Evolutionary conservation across 352 stramenopile species (phyloP), one percentile per base, ranked within the genome.

Genomic region (Phytophthora kernoviae): DNA sequence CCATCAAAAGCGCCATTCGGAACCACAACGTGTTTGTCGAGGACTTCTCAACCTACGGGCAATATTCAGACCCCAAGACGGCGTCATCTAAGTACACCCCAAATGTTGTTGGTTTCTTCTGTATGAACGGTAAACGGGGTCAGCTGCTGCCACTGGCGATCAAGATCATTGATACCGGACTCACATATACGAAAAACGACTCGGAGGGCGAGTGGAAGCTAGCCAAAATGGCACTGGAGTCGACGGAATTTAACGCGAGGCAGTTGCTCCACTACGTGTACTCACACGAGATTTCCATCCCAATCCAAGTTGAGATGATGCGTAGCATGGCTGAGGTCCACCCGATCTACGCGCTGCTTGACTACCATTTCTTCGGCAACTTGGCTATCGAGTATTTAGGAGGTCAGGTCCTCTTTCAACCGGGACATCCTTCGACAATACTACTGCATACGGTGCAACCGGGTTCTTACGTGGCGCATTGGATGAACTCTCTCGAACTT

Each of bases 301-400:
- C 72, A 2, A 63, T 82, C 15, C 72, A 75, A 14, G 69, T 80
- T 2, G 75, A 81, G 51, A 57, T 77, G 48, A 68, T 79, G 30
- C 72, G 75, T 4, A 69, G 50, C 43, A 44, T 82, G 41, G 52
- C 62, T 0, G 43, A 15, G 0, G 41, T 69, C 0, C 71, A 84
- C 36, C 75, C 75, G 0, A 46, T 84, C 30, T 66, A 75, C 11
- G 75, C 68, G 1, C 63, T 84, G 34, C 37, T 84, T 9, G 45
- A 73, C 53, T 69, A 77, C 42, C 75, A 84, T 53, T 62, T 75
- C 15, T 59, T 62, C 3, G 51, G 64, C 1, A 57, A 84, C 43
- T 77, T 79, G 22, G 75, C 57, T 1, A 66, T 79, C 33, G 71
- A 84, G 36, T 65, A 74, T 18, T 55, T 75, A 18, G 58, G 56